Evolutionary conservation across 257 asterid species (phyloP).

Genomic region (Verbena officinalis): DNA sequence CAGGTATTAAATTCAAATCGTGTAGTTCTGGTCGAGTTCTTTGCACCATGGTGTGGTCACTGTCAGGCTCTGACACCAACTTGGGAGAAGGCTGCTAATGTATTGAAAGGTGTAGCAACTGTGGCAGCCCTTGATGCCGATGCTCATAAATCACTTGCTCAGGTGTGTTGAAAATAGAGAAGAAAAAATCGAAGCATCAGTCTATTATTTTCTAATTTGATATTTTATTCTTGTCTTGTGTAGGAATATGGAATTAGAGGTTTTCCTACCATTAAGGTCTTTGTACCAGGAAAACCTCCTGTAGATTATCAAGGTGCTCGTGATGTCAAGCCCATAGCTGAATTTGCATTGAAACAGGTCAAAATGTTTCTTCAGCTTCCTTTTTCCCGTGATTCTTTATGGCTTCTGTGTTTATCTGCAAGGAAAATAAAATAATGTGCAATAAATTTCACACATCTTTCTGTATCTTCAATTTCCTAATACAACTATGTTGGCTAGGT

Average conservation of each 20-base stretch:
- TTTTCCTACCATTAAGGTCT: conserved; percentile 94
- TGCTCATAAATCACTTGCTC: conserved; percentile 89
- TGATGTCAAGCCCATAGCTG: conserved; percentile 81
- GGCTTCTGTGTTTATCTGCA: no score
- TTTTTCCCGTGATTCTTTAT: no score
- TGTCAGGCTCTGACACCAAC: conserved; percentile 84
- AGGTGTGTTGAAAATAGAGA: conserved; percentile 54
- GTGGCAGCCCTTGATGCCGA: conserved; percentile 97
- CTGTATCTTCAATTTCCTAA: no score
- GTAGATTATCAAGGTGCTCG: conserved; percentile 93
- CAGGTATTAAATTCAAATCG: conserved; percentile 89
- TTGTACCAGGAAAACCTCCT: conserved; percentile 92
- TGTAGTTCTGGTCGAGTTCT: conserved; percentile 88
- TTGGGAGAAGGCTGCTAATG: conserved; percentile 90
- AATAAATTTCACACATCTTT: no score
- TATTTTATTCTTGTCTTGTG: conserved; percentile 23
- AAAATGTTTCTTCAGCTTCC: conserved; percentile 5
- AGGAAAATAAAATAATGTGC: no score
- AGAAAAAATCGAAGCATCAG: no score
- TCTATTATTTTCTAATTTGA: not conserved
- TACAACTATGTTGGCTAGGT: no score
- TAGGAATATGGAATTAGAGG: conserved; percentile 93
- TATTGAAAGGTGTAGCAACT: conserved; percentile 88
- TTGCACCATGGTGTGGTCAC: conserved; percentile 99
- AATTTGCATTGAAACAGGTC: conserved; percentile 75